Percentiles rank a stretch among this genome's conserved stretches.
phyloP scores from a whole-genome alignment of 331 rosid species.

The Acacia concinna region DNA sequence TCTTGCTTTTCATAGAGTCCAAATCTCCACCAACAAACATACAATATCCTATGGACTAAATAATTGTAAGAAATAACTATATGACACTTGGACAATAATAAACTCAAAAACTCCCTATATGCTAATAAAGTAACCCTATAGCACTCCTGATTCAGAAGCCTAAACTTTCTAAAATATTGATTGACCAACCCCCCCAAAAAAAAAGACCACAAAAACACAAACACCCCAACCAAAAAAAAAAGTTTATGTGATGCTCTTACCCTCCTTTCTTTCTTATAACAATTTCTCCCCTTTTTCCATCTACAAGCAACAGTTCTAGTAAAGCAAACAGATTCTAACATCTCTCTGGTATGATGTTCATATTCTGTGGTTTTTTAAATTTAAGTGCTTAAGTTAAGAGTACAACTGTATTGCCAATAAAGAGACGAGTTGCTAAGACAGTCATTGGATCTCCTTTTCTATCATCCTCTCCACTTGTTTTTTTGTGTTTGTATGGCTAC shows the following conservation, averaged over 20 bases:
- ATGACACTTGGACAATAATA: not conserved
- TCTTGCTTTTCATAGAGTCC: not conserved
- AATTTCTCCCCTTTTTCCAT: not conserved
- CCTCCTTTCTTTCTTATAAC: not conserved
- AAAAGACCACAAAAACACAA: no score
- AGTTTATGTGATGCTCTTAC: no score
- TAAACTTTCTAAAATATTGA: not conserved
- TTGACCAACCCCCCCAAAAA: no score
- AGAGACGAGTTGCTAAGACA: slow-evolving; percentile 9
- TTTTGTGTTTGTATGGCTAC: not conserved
- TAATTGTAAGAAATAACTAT: not conserved
- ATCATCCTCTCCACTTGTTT: not conserved
- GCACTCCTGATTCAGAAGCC: not conserved
- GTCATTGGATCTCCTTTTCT: not conserved
- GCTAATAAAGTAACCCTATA: not conserved
- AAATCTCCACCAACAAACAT: not conserved
- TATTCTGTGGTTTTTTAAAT: not conserved
- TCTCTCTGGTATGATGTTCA: not conserved
- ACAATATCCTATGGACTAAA: not conserved
- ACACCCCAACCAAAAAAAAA: no score
- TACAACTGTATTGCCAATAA: slow-evolving; percentile 13
- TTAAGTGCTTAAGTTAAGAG: not conserved
- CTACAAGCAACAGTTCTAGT: not conserved
- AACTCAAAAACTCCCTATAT: not conserved
- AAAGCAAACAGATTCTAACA: not conserved